Conservation (phyloP, 2,329 filamentous ascomycete species). For the Penicillium sclerotigenum region DNA sequence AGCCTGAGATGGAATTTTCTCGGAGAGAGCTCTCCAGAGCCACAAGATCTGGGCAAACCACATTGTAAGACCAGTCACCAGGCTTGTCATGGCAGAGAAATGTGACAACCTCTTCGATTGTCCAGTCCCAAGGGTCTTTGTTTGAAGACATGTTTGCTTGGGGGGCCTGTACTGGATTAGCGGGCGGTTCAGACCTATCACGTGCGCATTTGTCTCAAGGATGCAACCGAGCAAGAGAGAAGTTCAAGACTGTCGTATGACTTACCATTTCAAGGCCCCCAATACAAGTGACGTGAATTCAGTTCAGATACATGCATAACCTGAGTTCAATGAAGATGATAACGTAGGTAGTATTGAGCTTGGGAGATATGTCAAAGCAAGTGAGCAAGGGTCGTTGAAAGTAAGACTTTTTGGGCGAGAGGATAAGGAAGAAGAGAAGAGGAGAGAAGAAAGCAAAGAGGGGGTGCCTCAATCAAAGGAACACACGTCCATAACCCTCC, state of each 20-base stretch:
- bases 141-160: not conserved
- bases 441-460: not conserved
- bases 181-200: not conserved
- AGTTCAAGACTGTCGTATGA: not conserved
- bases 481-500: not conserved
- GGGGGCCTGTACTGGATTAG: not conserved
- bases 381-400: no score
- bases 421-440: not conserved
- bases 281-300: fast-evolving
- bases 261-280: not conserved
- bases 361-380: not conserved
- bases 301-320: not conserved
- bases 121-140: not conserved
- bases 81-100: not conserved
- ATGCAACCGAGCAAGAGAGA: no score
- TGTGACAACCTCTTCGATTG: not conserved
- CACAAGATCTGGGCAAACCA: not conserved
- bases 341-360: not conserved
- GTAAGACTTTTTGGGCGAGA: not conserved
- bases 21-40: not conserved
- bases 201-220: not conserved
- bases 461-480: not conserved
- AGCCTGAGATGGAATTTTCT: not conserved
- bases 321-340: not conserved
- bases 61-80: not conserved